phyloP scores from a whole-genome alignment of 2,329 filamentous ascomycete genomes.

The Diaporthe aspalathi region DNA sequence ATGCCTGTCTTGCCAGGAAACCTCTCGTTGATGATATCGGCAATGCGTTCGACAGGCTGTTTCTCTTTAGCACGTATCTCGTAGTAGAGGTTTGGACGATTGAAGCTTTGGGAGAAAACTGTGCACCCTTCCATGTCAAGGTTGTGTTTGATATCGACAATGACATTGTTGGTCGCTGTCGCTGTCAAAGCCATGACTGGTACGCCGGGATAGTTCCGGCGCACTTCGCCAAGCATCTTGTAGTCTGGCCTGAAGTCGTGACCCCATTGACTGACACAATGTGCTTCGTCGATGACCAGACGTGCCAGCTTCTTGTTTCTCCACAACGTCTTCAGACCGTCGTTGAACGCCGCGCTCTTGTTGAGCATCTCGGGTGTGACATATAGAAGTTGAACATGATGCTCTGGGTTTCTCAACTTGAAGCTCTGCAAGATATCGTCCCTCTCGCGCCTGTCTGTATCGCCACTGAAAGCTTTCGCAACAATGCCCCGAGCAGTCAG shows the following conservation, averaged over 20 bases:
- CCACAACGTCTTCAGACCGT: constrained; percentile 76
- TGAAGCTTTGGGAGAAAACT: constrained; percentile 92
- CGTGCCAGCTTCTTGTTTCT: constrained; percentile 79
- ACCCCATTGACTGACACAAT: constrained; percentile 99
- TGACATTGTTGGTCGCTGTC: constrained; percentile 93
- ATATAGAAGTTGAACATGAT: constrained; percentile 87
- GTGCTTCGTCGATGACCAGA: constrained; percentile 97
- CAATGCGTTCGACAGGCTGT: constrained; percentile 64
- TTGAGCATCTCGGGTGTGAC: constrained; percentile 97
- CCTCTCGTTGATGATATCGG: constrained; percentile 74
- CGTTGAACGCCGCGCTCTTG: constrained; percentile 78
- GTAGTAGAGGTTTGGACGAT: constrained; percentile 93
- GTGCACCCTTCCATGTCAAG: constrained; percentile 84
- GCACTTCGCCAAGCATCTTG: constrained; percentile 82
- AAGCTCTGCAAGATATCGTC: constrained; percentile 74
- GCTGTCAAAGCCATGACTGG: constrained; percentile 96
- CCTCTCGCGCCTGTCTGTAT: constrained; percentile 73
- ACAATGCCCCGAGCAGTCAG: constrained; percentile 79
- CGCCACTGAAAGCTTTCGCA: constrained; percentile 85
- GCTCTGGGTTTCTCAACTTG: constrained; percentile 73
- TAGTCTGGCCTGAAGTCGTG: constrained; percentile 98
- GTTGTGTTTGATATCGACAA: constrained; percentile 90
- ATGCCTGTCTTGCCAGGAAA: constrained; percentile 85
- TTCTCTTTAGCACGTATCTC: constrained; percentile 81
- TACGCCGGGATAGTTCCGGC: constrained; percentile 78